Base-by-base conservation (phyloP, 305 asterid species). In the Solanum chacoense region DNA sequence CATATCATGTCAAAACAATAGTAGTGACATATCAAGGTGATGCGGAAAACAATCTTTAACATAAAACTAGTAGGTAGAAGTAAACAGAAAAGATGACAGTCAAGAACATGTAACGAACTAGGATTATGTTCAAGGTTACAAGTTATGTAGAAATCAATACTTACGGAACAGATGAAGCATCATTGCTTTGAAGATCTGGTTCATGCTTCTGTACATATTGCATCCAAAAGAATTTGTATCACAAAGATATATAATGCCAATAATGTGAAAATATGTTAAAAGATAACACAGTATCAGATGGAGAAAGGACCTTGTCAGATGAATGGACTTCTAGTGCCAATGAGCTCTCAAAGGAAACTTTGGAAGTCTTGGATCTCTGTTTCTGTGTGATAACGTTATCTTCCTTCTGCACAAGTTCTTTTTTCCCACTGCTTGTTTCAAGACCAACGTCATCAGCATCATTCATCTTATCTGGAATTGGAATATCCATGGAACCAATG, bases 121-220 rank as follows among this genome's bases (percentile, higher is more conserved):
- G 36, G 85, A 85, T 40, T 69, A 24, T 8, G 78, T 28, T 11
- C 83, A 86, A 31, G 24, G 28, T 24, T 14, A 18, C 40, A 59
- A n/a, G 16, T 26, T 12, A 29, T 38, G 10, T 10, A 26, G 87
- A 69, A 45, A 32, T 31, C 72, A 76, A 63, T 65, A 84, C 92
- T 90, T 90, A 91, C 92, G 63, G 86, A 37, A 85, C 81, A 63
- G 88, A 78, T 20, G 81, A 78, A 81, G 67, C 85, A 88, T 78
- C 74, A 29, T 89, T 76, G 63, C 73, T 55, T 40, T 63, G 89
- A 67, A 59, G 59, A 83, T 26, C 87, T 71, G 40, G 45, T 7
- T 84, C 67, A 55, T 84, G 71, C 20, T 84, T 91, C 92, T 87
- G 87, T 37, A 40, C 36, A 69, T 86, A 85, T 73, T 87, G 87